Conservation (phyloP, 2,329 filamentous ascomycete species). For the Trichoderma hamatum region DNA sequence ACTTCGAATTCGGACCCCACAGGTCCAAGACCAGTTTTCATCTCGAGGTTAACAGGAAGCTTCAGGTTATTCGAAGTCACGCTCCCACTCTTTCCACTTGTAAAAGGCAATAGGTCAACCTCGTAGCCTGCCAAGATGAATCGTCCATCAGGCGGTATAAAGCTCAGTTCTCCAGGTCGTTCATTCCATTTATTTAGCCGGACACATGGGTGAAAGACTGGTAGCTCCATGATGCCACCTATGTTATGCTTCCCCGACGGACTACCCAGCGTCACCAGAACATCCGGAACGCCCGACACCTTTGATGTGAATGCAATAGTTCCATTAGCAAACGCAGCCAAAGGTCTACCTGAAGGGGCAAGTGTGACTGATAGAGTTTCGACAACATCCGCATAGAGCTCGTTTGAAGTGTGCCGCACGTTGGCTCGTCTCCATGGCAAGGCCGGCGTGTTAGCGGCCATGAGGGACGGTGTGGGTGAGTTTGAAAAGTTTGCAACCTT, state of each 20-base stretch:
- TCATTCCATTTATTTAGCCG: conserved; percentile 88
- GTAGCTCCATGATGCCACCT: conserved; percentile 75
- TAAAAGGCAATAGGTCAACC: conserved; percentile 81
- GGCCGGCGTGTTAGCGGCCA: conserved; percentile 54
- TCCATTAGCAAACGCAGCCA: conserved; percentile 86
- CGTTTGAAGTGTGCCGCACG: conserved; percentile 94
- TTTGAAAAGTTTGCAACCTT: conserved; percentile 44
- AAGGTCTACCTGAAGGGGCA: conserved; percentile 83
- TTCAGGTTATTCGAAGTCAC: conserved; percentile 68
- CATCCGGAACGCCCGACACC: conserved; percentile 89
- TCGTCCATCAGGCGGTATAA: conserved; percentile 90
- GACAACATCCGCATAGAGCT: conserved; percentile 93
- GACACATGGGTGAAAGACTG: conserved; percentile 96
- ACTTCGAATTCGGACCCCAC: conserved; percentile 87
- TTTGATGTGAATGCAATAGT: conserved; percentile 95
- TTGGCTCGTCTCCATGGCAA: conserved; percentile 90
- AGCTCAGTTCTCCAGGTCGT: conserved; percentile 87
- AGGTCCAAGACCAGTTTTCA: conserved; percentile 77
- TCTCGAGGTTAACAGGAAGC: conserved; percentile 78
- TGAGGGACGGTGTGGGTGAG: conserved; percentile 44
- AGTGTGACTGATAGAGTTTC: conserved; percentile 87
- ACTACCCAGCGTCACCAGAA: conserved; percentile 78
- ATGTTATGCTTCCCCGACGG: conserved; percentile 81
- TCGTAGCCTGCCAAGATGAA: conserved; percentile 95
- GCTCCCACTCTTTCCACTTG: conserved; percentile 58